A percentile compares a stretch with the other conserved stretches of the same genome.
These are phyloP conservation scores for Arxiozyma slooffiae DNA, from an alignment of 1,139 yeast genomes.

Conservation along the genomic window DNA sequence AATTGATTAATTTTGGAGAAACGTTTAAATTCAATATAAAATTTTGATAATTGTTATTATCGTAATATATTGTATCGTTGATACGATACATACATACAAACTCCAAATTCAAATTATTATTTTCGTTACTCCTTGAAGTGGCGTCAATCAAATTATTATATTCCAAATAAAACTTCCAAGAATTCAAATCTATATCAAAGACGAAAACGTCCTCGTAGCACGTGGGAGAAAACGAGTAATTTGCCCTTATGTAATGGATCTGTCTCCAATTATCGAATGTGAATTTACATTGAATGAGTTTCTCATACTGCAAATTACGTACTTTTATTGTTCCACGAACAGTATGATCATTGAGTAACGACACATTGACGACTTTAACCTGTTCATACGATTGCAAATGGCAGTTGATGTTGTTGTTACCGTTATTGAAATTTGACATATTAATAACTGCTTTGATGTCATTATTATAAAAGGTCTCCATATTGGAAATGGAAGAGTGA, in stretches of 20 bases:
- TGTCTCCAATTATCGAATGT: conserved; percentile 23
- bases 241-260: conserved; percentile 21
- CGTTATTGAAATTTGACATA: conserved; percentile 4
- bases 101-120: conserved; percentile 17
- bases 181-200: conserved; percentile 19
- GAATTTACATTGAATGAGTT: conserved; percentile 21
- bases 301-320: conserved; percentile 21
- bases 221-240: conserved; percentile 18
- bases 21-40: conserved; percentile 16
- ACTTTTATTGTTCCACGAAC: conserved; percentile 17
- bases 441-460: neutral
- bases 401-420: neutral
- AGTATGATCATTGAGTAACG: neutral
- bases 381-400: neutral
- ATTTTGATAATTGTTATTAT: conserved; percentile 27
- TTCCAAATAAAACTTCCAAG: conserved; percentile 25
- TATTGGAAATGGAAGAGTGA: too few species aligned
- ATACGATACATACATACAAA: conserved; percentile 28
- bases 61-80: conserved; percentile 27
- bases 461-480: neutral
- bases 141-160: conserved; percentile 19
- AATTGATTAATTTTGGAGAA: conserved; percentile 1
- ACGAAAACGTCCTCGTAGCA: conserved; percentile 21
- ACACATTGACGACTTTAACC: neutral
- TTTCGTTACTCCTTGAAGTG: conserved; percentile 4